These are phyloP conservation scores for Tylopilus felleus DNA, from an alignment of 768 basidiomycete genomes.

Conservation along the genomic window DNA sequence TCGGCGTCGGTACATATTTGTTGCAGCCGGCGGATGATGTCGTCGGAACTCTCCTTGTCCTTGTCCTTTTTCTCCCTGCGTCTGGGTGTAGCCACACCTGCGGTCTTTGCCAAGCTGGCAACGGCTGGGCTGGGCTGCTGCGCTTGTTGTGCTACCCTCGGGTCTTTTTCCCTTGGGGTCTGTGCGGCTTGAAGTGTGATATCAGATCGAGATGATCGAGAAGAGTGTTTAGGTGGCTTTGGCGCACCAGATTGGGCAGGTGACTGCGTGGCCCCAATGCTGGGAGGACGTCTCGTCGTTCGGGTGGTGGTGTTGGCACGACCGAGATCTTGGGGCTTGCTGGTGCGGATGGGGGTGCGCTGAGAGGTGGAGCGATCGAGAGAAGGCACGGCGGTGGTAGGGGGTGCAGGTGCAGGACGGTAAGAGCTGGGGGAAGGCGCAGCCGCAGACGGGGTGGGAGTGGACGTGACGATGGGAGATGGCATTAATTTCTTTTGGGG, in stretches of 20 bases:
- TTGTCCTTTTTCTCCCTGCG: conserved; percentile 82
- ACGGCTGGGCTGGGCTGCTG: conserved; percentile 61
- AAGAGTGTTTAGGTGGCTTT: conserved; percentile 44
- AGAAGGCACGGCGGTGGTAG: conserved; percentile 56
- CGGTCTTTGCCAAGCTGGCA: conserved; percentile 60
- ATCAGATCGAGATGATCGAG: conserved; percentile 60
- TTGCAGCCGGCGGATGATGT: conserved; percentile 87
- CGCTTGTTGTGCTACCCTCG: conserved; percentile 32
- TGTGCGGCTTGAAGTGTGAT: conserved; percentile 44
- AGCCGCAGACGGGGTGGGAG: conserved; percentile 32
- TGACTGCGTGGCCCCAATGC: conserved; percentile 28
- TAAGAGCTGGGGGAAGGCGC: conserved; percentile 46
- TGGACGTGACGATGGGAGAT: conserved; percentile 27
- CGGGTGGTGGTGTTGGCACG: conserved; percentile 72
- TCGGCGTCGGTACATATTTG: conserved; percentile 98
- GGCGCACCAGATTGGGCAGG: conserved; percentile 33
- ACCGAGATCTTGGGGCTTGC: conserved; percentile 44
- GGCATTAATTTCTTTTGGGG: conserved; percentile 40
- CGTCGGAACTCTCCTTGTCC: conserved; percentile 77
- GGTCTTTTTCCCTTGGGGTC: conserved; percentile 38
- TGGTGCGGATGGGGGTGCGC: conserved; percentile 58
- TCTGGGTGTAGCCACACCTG: conserved; percentile 77
- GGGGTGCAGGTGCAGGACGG: conserved; percentile 75
- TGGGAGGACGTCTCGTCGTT: conserved; percentile 57
- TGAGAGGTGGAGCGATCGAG: conserved; percentile 89